Conservation (phyloP, 2,329 filamentous ascomycete species). For the Diaporthe citriasiana region DNA sequence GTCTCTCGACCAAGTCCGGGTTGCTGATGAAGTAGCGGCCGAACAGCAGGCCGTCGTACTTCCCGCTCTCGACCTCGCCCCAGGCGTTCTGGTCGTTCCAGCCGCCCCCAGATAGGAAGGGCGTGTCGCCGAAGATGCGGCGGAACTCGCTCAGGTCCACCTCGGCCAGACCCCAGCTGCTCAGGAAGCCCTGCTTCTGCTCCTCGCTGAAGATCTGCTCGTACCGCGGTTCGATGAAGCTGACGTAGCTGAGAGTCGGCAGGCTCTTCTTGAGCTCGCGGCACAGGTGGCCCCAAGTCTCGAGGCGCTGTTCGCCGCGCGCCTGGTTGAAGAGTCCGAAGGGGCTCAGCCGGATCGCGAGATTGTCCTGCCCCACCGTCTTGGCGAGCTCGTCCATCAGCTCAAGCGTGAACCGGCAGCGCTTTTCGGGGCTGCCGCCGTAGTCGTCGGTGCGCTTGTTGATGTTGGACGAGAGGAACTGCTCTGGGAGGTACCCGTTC, state of each 20-base stretch:
- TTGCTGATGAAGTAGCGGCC: conserved; percentile 60
- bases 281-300: conserved; percentile 69
- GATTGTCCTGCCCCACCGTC: conserved; percentile 64
- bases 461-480: conserved; percentile 67
- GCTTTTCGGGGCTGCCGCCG: conserved; percentile 68
- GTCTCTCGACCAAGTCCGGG: conserved; percentile 59
- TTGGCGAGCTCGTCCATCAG: conserved; percentile 64
- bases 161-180: conserved; percentile 35
- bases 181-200: conserved; percentile 46
- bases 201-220: conserved; percentile 51
- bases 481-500: conserved; percentile 61
- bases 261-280: conserved; percentile 58
- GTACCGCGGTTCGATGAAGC: conserved; percentile 68
- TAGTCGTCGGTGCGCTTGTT: conserved; percentile 69
- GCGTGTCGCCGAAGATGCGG: conserved; percentile 44
- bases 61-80: conserved; percentile 47
- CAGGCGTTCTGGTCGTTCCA: conserved; percentile 47
- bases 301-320: conserved; percentile 66
- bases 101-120: conserved; percentile 50
- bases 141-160: conserved; percentile 39
- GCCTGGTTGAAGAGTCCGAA: conserved; percentile 66
- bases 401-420: conserved; percentile 65
- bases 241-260: conserved; percentile 69
- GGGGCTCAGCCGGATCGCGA: conserved; percentile 67
- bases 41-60: conserved; percentile 53